Percentiles rank a stretch among this genome's conserved stretches.
These are phyloP conservation scores for Leptographium procerum DNA, from an alignment of 2,329 filamentous ascomycete species.

Conservation along the genomic window DNA sequence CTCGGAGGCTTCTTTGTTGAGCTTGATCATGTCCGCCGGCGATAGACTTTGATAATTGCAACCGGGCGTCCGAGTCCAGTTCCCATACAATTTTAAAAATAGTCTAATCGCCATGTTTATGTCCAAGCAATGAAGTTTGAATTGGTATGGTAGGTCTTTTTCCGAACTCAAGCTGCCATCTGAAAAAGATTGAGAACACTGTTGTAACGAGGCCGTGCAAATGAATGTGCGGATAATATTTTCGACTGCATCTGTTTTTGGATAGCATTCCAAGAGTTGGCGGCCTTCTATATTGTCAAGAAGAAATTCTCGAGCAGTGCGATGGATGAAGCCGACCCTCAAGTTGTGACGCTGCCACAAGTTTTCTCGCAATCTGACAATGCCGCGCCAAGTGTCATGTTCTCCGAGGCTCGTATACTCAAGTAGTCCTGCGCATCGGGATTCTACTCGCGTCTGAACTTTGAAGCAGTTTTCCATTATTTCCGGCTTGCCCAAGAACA, in stretches of 20 bases:
- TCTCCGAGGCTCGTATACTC: neutral
- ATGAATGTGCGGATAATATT: neutral
- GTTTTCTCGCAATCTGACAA: too few relatives aligned
- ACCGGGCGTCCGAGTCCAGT: neutral
- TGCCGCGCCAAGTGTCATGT: too few relatives aligned
- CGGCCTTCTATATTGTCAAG: neutral
- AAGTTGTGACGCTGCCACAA: neutral
- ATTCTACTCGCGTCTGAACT: neutral
- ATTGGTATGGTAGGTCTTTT: too few relatives aligned
- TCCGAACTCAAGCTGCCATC: neutral
- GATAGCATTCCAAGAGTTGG: neutral
- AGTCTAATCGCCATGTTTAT: neutral
- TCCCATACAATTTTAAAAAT: neutral
- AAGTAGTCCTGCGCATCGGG: neutral
- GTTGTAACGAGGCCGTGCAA: neutral
- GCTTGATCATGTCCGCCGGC: neutral
- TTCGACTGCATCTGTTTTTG: neutral
- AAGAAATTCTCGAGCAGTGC: neutral
- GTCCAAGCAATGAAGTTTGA: neutral
- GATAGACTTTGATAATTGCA: neutral
- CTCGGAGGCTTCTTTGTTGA: neutral
- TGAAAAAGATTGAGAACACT: neutral
- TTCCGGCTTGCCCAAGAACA: neutral
- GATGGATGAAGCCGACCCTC: neutral
- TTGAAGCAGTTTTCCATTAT: neutral